phyloP scores from a whole-genome alignment of 192 early-diverging fungal species.

The Coemansia sp. region DNA sequence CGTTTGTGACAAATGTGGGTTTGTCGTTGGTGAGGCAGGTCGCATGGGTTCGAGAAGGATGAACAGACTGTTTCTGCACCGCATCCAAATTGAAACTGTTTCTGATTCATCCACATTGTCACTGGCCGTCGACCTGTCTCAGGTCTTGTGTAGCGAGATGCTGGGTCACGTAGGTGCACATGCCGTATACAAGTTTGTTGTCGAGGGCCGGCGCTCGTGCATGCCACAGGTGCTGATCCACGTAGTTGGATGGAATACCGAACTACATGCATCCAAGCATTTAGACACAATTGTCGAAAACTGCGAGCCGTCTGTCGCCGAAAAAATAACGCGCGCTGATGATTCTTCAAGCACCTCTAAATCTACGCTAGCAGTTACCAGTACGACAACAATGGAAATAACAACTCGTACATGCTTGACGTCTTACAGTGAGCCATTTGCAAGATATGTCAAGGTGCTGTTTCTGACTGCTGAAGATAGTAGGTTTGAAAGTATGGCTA shows the following conservation, averaged over 20 bases:
- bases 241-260: constrained; percentile 47
- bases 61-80: constrained; percentile 24
- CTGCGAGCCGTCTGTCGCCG: background rate
- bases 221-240: constrained; percentile 31
- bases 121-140: constrained; percentile 16
- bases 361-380: background rate
- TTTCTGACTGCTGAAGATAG: constrained; percentile 7
- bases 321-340: background rate
- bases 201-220: constrained; percentile 38
- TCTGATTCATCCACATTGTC: background rate
- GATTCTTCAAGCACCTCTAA: background rate
- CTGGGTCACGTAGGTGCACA: constrained; percentile 44
- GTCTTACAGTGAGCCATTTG: constrained; percentile 8
- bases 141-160: constrained; percentile 35
- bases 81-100: constrained; percentile 9
- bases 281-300: background rate
- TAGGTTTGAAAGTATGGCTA: constrained; percentile 22
- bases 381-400: background rate
- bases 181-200: constrained; percentile 46
- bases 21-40: constrained; percentile 35
- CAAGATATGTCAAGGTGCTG: constrained; percentile 31
- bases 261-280: constrained; percentile 15
- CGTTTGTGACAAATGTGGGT: constrained; percentile 15
- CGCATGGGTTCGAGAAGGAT: constrained; percentile 25
- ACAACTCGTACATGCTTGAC: background rate